A percentile compares a stretch with the other conserved stretches of the same genome.
Evolutionary conservation across 768 basidiomycete species (phyloP).

Genomic region (Boletus barrowsii): DNA sequence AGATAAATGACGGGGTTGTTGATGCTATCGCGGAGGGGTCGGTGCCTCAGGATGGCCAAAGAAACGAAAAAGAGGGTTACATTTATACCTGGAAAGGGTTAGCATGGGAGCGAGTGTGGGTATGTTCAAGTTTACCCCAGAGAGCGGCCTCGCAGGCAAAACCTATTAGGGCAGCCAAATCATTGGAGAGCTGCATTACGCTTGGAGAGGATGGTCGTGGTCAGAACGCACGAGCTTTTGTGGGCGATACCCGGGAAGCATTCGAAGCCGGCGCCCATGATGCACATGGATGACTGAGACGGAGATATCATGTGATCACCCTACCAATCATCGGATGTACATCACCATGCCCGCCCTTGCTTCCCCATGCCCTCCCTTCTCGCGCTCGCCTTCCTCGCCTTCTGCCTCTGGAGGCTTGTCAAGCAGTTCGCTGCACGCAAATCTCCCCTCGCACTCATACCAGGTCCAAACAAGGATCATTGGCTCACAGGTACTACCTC

Average conservation of each 20-base stretch:
- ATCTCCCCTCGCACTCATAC: conserved; percentile 22
- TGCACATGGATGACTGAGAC: neutral
- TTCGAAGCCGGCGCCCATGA: neutral
- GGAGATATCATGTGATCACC: too few relatives aligned
- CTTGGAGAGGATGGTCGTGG: neutral
- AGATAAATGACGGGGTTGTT: conserved; percentile 27
- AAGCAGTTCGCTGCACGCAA: conserved; percentile 3
- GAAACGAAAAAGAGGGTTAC: conserved; percentile 30
- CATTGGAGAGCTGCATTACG: conserved; percentile 25
- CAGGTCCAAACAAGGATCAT: conserved; percentile 33
- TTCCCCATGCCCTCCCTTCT: conserved; percentile 1
- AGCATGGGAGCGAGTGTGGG: neutral
- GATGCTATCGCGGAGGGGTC: conserved; percentile 8
- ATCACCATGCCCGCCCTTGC: too few relatives aligned
- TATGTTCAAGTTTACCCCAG: conserved; percentile 28
- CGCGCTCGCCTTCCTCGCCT: conserved; percentile 2
- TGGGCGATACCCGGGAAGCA: neutral
- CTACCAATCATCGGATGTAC: too few relatives aligned
- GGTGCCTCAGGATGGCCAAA: conserved; percentile 21
- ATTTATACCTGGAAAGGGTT: conserved; percentile 13
- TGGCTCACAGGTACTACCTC: conserved; percentile 32
- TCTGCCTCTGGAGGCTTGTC: conserved; percentile 18
- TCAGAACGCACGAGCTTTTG: neutral
- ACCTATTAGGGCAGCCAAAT: conserved; percentile 36
- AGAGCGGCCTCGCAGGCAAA: conserved; percentile 36